phyloP scores from a whole-genome alignment of 768 basidiomycete species.

The Suillus weaverae region DNA sequence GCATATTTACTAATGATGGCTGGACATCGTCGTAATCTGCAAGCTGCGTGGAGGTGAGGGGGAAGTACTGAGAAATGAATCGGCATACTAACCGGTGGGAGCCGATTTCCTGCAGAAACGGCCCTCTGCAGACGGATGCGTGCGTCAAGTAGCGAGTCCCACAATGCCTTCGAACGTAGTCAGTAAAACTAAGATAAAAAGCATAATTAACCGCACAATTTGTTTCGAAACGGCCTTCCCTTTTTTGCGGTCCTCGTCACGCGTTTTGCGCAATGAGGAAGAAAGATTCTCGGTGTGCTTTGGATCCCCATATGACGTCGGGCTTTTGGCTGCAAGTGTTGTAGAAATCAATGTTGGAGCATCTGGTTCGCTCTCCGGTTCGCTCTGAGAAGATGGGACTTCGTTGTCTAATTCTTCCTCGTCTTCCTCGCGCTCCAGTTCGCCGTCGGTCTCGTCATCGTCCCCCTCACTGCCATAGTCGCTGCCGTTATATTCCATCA shows the following conservation, averaged over 20 bases:
- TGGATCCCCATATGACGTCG: slow-evolving; percentile 9
- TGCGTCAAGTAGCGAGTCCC: slow-evolving; percentile 87
- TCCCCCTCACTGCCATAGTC: slow-evolving; percentile 9
- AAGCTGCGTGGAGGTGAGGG: slow-evolving; percentile 31
- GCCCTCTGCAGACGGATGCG: slow-evolving; percentile 91
- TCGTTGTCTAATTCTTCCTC: slow-evolving; percentile 17
- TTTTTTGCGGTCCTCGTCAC: slow-evolving; percentile 74
- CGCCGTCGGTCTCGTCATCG: slow-evolving; percentile 31
- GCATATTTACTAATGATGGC: slow-evolving; percentile 48
- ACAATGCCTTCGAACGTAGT: slow-evolving; percentile 55
- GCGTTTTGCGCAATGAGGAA: slow-evolving; percentile 52
- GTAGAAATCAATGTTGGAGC: slow-evolving; percentile 3
- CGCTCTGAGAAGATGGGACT: slow-evolving; percentile 10
- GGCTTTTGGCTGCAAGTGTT: slow-evolving; percentile 11
- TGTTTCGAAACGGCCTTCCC: slow-evolving; percentile 84
- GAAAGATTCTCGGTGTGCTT: slow-evolving; percentile 44
- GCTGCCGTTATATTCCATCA: slow-evolving; percentile 41
- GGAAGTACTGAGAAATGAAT: slow-evolving; percentile 7
- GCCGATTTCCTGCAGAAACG: slow-evolving; percentile 57
- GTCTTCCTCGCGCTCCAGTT: slow-evolving; percentile 7
- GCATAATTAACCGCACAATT: slow-evolving; percentile 52
- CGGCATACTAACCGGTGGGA: slow-evolving; percentile 56
- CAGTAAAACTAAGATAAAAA: slow-evolving; percentile 11
- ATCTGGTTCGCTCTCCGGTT: slow-evolving; percentile 13
- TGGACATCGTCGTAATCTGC: slow-evolving; percentile 38